These are phyloP conservation scores for Paradendryphiella salina DNA, from an alignment of 2,329 filamentous ascomycete genomes.

Conservation along the genomic window DNA sequence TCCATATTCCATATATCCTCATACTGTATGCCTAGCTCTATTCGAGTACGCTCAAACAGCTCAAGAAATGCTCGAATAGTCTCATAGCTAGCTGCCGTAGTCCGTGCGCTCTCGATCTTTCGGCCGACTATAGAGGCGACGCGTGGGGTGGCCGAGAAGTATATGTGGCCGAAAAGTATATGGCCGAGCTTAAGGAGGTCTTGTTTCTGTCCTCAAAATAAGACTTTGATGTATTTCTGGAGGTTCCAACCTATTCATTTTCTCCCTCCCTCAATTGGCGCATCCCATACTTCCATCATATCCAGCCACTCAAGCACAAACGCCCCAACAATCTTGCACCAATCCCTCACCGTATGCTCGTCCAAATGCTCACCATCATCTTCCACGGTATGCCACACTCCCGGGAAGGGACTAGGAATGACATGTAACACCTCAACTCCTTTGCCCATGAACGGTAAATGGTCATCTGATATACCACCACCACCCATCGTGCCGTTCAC, in stretches of 20 bases:
- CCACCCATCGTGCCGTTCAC: slow-evolving; percentile 30
- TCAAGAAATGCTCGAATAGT: slow-evolving; percentile 16
- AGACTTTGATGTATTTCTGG: neutral
- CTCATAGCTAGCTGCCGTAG: slow-evolving; percentile 12
- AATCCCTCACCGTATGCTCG: slow-evolving; percentile 77
- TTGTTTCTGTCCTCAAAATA: too few relatives aligned
- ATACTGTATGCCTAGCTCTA: too few relatives aligned
- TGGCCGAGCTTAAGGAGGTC: too few relatives aligned
- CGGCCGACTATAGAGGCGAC: slow-evolving; percentile 17
- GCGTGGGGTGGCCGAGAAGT: slow-evolving; percentile 16
- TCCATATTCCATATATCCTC: too few relatives aligned
- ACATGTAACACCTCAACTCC: slow-evolving; percentile 89
- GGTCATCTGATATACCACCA: slow-evolving; percentile 76
- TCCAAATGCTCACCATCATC: slow-evolving; percentile 88
- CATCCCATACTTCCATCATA: slow-evolving; percentile 58
- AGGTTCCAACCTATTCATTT: neutral
- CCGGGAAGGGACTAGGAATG: slow-evolving; percentile 81
- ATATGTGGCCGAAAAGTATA: too few relatives aligned
- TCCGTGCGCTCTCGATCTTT: slow-evolving; percentile 9
- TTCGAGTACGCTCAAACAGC: slow-evolving; percentile 13
- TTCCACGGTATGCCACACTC: slow-evolving; percentile 81
- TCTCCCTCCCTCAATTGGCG: slow-evolving; percentile 5
- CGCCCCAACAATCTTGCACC: slow-evolving; percentile 79
- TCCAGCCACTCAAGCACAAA: slow-evolving; percentile 95
- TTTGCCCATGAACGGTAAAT: slow-evolving; percentile 83